Percentiles rank a stretch among this genome's conserved stretches.
phyloP scores from a whole-genome alignment of 2,329 filamentous ascomycete genomes.

The Trichocomaceae sp. region DNA sequence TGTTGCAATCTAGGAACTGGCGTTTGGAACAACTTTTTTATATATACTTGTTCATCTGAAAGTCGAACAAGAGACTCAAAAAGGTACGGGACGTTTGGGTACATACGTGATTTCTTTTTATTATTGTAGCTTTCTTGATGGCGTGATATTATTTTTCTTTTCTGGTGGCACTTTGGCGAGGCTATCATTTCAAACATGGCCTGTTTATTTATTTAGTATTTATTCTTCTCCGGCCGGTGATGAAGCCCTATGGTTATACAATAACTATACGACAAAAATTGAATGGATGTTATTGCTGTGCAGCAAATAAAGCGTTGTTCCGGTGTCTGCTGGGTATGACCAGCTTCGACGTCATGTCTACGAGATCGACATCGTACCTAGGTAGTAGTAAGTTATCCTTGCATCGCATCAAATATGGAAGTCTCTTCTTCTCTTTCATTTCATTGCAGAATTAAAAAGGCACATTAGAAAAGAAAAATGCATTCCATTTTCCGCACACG shows the following conservation, averaged over 20 bases:
- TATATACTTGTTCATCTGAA: background rate
- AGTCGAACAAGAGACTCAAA: background rate
- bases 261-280: background rate
- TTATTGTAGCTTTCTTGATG: background rate
- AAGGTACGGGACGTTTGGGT: background rate
- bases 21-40: background rate
- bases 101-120: background rate
- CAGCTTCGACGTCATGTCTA: conserved; percentile 9
- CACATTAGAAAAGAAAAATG: background rate
- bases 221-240: background rate
- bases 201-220: background rate
- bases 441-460: background rate
- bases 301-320: background rate
- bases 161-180: background rate
- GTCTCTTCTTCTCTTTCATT: background rate
- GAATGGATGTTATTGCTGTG: too few relatives aligned
- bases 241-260: background rate
- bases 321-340: conserved; percentile 1
- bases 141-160: background rate
- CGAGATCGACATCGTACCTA: background rate
- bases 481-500: background rate
- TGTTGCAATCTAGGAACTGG: background rate
- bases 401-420: background rate
- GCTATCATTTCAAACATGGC: background rate
- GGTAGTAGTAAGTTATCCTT: too few relatives aligned